Evolutionary conservation across 306 rosid species (phyloP), one percentile per base, ranked within the genome.

Genomic region (Fragaria iinumae): DNA sequence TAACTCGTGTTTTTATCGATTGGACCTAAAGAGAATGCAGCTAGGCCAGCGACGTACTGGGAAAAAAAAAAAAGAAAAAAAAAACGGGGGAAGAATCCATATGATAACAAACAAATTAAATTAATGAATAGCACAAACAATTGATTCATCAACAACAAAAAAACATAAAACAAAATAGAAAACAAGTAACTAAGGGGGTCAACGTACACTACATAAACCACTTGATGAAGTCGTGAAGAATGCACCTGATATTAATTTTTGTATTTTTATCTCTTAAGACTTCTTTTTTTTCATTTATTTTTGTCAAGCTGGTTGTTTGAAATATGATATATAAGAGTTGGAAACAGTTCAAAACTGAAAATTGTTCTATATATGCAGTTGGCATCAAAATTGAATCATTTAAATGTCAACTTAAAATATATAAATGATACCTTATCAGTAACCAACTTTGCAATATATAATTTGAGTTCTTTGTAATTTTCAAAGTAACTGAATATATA

Each of bases 141-240:
- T 38, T 4, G 41, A 38, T 38, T 38, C 41, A 38, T 38, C 41
- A 38, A 38, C 6, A 4, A 38, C 7, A 38, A 38, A 5, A 38
- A 38, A 38, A 0, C 41, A 38, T 38, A 38, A 38, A 38, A 14
- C 36, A 56, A 20, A 21, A 25, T 52, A 52, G 34, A 20, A 34
- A 45, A 45, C 49, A 11, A 72, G 25, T 2, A 25, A 25, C 6
- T 13, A 73, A 78, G 80, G 67, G 76, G 80, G 86, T 83, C 89
- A 85, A 79, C 41, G 41, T 38, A 38, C 48, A 77, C 48, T 68
- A 47, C 80, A 77, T 79, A 81, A 81, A 81, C 71, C 21, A 53
- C 73, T 77, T 71, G 53, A 77, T 50, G 83, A 48, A 77, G 76
- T 53, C 67, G 8, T 9, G 39, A 21, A 55, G 52, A 72, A 38